These are phyloP conservation scores for Erodium trifolium DNA, from an alignment of 441 rosid genomes.

Conservation along the genomic window DNA sequence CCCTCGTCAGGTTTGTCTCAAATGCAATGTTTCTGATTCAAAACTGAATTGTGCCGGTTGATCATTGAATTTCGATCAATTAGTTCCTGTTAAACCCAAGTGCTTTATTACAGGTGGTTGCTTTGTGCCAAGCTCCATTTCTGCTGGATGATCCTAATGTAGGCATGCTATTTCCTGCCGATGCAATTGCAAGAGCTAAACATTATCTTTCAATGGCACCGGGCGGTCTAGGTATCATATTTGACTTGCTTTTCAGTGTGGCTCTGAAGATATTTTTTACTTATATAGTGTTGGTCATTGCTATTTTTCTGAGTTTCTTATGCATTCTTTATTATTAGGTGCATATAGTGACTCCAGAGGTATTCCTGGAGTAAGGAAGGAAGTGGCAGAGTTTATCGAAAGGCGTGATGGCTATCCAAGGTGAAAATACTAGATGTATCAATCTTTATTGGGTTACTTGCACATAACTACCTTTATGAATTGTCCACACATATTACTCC, in stretches of 20 bases:
- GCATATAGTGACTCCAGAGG: constrained; percentile 98
- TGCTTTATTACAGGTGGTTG: constrained; percentile 61
- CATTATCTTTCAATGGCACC: constrained; percentile 73
- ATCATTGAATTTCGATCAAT: too few relatives aligned
- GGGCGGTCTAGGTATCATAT: constrained; percentile 77
- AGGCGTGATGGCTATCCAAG: constrained; percentile 95
- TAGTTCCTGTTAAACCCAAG: neutral
- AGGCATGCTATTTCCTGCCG: constrained; percentile 79
- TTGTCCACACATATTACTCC: too few relatives aligned
- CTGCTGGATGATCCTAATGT: constrained; percentile 92
- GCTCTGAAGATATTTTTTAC: neutral
- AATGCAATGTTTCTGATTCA: neutral
- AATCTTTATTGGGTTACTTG: neutral
- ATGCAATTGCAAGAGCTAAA: constrained; percentile 90
- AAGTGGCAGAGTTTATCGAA: constrained; percentile 85
- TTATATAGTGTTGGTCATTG: neutral
- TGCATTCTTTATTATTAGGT: constrained; percentile 33
- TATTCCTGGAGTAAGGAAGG: constrained; percentile 77
- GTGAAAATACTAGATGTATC: constrained; percentile 33
- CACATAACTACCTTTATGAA: too few relatives aligned
- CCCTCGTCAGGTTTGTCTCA: constrained; percentile 66
- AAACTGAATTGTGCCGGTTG: neutral
- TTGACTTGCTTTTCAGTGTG: neutral
- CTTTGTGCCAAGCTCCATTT: constrained; percentile 96
- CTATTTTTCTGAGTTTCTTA: neutral